Percentiles rank a stretch among this genome's conserved stretches.
Conservation (phyloP, 2,329 filamentous ascomycete species). For the Paecilomyces sp. region DNA sequence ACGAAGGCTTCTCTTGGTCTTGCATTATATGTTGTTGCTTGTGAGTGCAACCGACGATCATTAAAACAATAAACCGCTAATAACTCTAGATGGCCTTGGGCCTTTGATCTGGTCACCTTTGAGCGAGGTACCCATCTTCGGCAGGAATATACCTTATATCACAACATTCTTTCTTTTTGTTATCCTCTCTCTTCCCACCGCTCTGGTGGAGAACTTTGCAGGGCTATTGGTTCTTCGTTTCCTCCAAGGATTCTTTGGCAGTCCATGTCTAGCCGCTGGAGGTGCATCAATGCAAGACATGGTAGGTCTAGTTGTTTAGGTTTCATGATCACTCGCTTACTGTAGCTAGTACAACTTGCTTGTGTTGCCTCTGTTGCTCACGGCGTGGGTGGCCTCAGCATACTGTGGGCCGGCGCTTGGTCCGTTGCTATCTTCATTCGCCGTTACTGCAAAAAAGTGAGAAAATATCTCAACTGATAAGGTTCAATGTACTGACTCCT, state of each 20-base stretch:
- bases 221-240: conserved; percentile 60
- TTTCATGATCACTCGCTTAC: not conserved
- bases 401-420: conserved; percentile 50
- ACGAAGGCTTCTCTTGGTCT: conserved; percentile 21
- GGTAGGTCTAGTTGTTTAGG: conserved; percentile 1
- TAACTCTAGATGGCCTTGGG: conserved; percentile 45
- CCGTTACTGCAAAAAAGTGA: conserved; percentile 38
- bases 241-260: conserved; percentile 59
- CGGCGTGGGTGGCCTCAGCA: conserved; percentile 47
- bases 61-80: conserved; percentile 3
- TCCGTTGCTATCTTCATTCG: conserved; percentile 55
- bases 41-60: conserved; percentile 5
- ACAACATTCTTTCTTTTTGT: conserved; percentile 61
- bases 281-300: conserved; percentile 39
- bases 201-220: conserved; percentile 54
- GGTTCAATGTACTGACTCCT: not conserved
- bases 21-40: conserved; percentile 22
- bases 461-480: not conserved
- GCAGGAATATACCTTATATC: conserved; percentile 61
- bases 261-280: conserved; percentile 55
- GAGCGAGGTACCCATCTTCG: conserved; percentile 58
- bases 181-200: conserved; percentile 58
- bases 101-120: conserved; percentile 60
- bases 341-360: conserved; percentile 40
- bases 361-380: conserved; percentile 52